A percentile compares a stretch with the other conserved stretches of the same genome.
These are phyloP conservation scores for Medicago truncatula DNA, from an alignment of 306 rosid species.

Conservation along the genomic window DNA sequence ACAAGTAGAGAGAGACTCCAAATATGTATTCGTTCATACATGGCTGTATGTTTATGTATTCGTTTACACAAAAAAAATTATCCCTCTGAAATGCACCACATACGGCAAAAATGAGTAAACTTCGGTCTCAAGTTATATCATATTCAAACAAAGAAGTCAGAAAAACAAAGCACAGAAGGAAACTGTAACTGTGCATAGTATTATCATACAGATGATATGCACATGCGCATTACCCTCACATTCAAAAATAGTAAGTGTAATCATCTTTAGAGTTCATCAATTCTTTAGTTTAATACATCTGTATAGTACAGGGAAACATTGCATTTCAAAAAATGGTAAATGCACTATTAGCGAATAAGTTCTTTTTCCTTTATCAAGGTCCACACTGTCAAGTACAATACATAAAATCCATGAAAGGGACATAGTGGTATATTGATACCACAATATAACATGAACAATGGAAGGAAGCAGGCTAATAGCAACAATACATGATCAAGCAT, in stretches of 20 bases:
- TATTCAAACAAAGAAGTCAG: conserved; percentile 17
- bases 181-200: neutral
- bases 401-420: conserved; percentile 36
- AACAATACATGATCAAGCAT: conserved; percentile 39
- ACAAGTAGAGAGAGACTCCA: conserved; percentile 17
- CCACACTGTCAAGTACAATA: conserved; percentile 24
- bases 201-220: conserved; percentile 2
- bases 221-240: conserved; percentile 2
- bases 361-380: conserved; percentile 5
- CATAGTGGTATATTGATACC: conserved; percentile 39
- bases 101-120: neutral
- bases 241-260: conserved; percentile 23
- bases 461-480: conserved; percentile 33
- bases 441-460: conserved; percentile 39
- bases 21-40: neutral
- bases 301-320: conserved; percentile 27
- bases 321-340: conserved; percentile 20
- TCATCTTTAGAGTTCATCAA: conserved; percentile 28
- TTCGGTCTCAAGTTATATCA: conserved; percentile 21
- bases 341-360: neutral
- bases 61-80: conserved; percentile 10
- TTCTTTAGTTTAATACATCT: conserved; percentile 21
- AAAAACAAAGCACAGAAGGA: conserved; percentile 10
- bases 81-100: conserved; percentile 22
- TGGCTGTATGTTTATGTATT: neutral